Base-by-base conservation (phyloP, 2,329 filamentous ascomycete species). In the Nigrospora sphaerica region DNA sequence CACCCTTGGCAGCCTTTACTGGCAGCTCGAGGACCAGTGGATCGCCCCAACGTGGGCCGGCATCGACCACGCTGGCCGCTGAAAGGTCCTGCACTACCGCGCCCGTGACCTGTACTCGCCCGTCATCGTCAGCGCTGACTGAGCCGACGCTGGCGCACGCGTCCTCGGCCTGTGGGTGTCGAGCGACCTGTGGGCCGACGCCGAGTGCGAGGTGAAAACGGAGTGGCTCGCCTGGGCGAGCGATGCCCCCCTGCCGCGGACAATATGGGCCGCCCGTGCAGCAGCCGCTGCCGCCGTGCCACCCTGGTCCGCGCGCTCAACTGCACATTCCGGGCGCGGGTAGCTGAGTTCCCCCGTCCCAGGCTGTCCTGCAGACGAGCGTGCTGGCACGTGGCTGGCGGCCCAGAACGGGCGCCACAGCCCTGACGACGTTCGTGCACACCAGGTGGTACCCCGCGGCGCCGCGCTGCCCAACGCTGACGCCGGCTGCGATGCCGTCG, bases 21-120 rank as follows among this genome's bases (percentile, higher is more conserved):
- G 80, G 81, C 80, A 84, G 55, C 65, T 85, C 1, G 78, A 84
- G 52, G 80, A 84, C 54, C 75, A 81, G 48, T 82, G 78, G 78
- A 77, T 80, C 52, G 79, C 78, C 1, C 79, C 80, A 0, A 81
- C 77, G 0, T 84, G 80, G 80, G 77, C 80, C 0, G 74, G 77
- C 0, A 75, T 83, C 32, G 80, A 84, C 57, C 81, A 81, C 49
- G 74, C 77, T 42, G 79, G 79, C 1, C 65, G 80, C 1, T 83
- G 79, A 78, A 83, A 84, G 57, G 69, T 81, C 0, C 60, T 83
- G 16, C 79, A 83, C 48, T 78, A 83, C 47, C 65, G 71, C 2
- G 72, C 74, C 3, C 75, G 74, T 47, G 77, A 83, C 46, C 72
- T 78, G 19, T 84, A 80, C 53, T 61, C 76, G 44, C 69, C 70